Conservation (phyloP, 1,284 basidiomycete genomes). For the Tilletia setariae region DNA sequence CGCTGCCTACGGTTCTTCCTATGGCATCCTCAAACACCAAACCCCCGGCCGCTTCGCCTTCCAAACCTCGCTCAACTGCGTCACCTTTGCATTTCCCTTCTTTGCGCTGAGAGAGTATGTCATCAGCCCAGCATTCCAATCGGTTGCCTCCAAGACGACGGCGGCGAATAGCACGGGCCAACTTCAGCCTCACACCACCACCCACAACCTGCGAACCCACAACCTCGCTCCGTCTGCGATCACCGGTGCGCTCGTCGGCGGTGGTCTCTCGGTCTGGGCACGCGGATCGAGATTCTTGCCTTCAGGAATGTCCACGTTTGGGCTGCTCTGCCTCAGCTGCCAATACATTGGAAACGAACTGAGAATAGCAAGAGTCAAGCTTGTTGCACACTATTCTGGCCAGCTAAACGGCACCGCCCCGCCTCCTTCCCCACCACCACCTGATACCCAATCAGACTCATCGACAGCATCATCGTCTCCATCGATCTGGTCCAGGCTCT, state of each 20-base stretch:
- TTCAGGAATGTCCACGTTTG: slow-evolving; percentile 4
- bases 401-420: background rate
- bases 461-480: background rate
- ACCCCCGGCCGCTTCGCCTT: background rate
- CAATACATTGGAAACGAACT: slow-evolving; percentile 5
- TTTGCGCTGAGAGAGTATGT: slow-evolving; percentile 9
- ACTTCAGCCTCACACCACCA: background rate
- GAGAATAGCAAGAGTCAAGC: background rate
- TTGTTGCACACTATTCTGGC: background rate
- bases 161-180: too few relatives aligned
- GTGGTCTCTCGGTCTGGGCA: background rate
- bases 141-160: background rate
- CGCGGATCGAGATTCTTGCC: background rate
- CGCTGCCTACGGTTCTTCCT: background rate
- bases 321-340: background rate
- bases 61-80: background rate
- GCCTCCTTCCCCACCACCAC: background rate
- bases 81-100: slow-evolving; percentile 15
- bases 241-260: background rate
- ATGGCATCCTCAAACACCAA: background rate
- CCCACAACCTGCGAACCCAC: background rate
- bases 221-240: slow-evolving; percentile 2
- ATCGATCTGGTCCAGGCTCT: background rate
- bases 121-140: background rate
- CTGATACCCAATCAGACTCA: background rate